phyloP scores from a whole-genome alignment of 495 filamentous ascomycete genomes.

The Entonaema liquescens region DNA sequence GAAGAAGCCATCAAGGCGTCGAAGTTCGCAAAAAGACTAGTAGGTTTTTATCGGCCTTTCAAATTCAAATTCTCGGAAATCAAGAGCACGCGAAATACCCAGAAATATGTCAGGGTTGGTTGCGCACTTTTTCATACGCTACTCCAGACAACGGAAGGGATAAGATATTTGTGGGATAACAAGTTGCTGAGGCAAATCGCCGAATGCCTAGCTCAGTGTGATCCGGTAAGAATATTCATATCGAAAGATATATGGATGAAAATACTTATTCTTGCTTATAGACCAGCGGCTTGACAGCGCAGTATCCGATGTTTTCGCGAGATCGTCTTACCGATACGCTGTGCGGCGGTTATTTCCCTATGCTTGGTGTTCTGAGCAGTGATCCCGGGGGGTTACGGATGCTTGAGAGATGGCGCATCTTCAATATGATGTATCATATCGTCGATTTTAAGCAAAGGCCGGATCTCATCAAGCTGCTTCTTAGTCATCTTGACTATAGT shows the following conservation, averaged over 20 bases:
- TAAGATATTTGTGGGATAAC: slow-evolving; percentile 84
- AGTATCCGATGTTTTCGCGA: slow-evolving; percentile 84
- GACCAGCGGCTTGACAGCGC: slow-evolving; percentile 88
- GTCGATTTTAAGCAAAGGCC: slow-evolving; percentile 88
- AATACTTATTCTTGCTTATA: slow-evolving; percentile 46
- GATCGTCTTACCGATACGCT: slow-evolving; percentile 84
- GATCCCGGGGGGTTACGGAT: slow-evolving; percentile 84
- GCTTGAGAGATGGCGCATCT: slow-evolving; percentile 95
- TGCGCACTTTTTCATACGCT: slow-evolving; percentile 87
- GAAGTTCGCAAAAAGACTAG: slow-evolving; percentile 92
- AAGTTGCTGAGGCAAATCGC: slow-evolving; percentile 93
- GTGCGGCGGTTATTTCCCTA: slow-evolving; percentile 90
- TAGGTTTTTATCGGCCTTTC: slow-evolving; percentile 95
- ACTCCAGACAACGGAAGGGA: slow-evolving; percentile 83
- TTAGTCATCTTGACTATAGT: slow-evolving; percentile 91
- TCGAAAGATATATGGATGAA: not conserved
- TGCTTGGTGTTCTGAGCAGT: slow-evolving; percentile 84
- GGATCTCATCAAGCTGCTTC: slow-evolving; percentile 85
- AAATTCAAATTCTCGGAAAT: slow-evolving; percentile 92
- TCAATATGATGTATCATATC: slow-evolving; percentile 99
- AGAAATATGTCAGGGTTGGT: slow-evolving; percentile 90
- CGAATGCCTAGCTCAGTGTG: slow-evolving; percentile 93
- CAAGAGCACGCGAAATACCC: slow-evolving; percentile 87
- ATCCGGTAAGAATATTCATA: slow-evolving; percentile 60
- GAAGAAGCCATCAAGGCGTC: slow-evolving; percentile 94